phyloP scores from a whole-genome alignment of 1,284 basidiomycete species.

The Malassezia caprae region DNA sequence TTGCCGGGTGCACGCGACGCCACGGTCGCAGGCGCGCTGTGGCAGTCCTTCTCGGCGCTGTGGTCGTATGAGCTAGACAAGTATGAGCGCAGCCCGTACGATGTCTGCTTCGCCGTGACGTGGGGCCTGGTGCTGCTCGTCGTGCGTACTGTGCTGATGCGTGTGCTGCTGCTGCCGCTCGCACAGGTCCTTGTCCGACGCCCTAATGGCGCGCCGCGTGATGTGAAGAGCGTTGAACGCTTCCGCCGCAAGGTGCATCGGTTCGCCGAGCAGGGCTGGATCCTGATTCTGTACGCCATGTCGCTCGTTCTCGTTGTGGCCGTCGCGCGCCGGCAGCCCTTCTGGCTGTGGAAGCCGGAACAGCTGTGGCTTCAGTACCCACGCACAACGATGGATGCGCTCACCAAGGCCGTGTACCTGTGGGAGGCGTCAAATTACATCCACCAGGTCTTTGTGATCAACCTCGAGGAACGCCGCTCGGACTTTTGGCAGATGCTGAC shows the following conservation, averaged over 20 bases:
- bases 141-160: slow-evolving; percentile 29
- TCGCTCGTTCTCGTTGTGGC: slow-evolving; percentile 67
- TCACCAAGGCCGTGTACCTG: slow-evolving; percentile 64
- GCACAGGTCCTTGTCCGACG: slow-evolving; percentile 21
- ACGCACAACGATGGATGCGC: slow-evolving; percentile 62
- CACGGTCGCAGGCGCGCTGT: background rate
- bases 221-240: slow-evolving; percentile 7
- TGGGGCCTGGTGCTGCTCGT: slow-evolving; percentile 35
- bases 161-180: slow-evolving; percentile 29
- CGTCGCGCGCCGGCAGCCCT: slow-evolving; percentile 55
- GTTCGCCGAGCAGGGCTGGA: slow-evolving; percentile 93
- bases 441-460: slow-evolving; percentile 77
- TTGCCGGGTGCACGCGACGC: background rate
- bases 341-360: slow-evolving; percentile 58
- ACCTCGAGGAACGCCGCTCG: slow-evolving; percentile 82
- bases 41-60: background rate
- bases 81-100: slow-evolving; percentile 27
- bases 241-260: slow-evolving; percentile 55
- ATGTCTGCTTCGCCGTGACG: slow-evolving; percentile 32
- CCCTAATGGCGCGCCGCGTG: background rate
- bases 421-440: slow-evolving; percentile 83
- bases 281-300: slow-evolving; percentile 65
- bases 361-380: slow-evolving; percentile 76
- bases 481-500: slow-evolving; percentile 93
- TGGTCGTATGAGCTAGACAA: background rate